phyloP scores from a whole-genome alignment of 2,329 filamentous ascomycete genomes.

The Blumeria graminis region DNA sequence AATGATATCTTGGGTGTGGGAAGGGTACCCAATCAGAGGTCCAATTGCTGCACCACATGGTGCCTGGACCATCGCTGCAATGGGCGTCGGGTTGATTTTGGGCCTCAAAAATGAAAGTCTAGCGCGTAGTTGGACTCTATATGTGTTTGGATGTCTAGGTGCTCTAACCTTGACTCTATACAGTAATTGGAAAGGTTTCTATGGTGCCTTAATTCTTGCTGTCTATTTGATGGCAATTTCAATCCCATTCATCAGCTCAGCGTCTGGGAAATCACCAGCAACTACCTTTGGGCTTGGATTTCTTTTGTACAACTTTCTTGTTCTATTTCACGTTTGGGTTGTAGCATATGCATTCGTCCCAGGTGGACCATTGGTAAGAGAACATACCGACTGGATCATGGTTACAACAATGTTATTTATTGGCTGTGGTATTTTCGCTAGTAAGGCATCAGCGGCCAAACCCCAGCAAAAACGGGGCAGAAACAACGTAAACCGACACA shows the following conservation, averaged over 20 bases:
- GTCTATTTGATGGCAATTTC: slow-evolving; percentile 64
- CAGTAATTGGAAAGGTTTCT: slow-evolving; percentile 72
- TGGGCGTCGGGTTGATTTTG: slow-evolving; percentile 57
- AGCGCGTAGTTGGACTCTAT: slow-evolving; percentile 56
- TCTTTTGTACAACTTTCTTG: slow-evolving; percentile 74
- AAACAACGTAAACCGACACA: slow-evolving; percentile 21
- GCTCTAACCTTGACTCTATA: slow-evolving; percentile 55
- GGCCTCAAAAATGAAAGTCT: slow-evolving; percentile 52
- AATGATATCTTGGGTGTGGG: slow-evolving; percentile 98
- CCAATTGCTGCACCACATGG: slow-evolving; percentile 79
- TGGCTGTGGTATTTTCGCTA: slow-evolving; percentile 62
- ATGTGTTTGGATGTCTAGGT: slow-evolving; percentile 52
- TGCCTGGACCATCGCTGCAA: slow-evolving; percentile 61
- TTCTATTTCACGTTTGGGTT: slow-evolving; percentile 96
- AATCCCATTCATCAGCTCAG: slow-evolving; percentile 50
- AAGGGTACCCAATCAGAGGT: slow-evolving; percentile 75
- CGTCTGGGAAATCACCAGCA: slow-evolving; percentile 52
- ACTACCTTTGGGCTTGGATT: slow-evolving; percentile 73
- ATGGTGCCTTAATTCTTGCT: slow-evolving; percentile 52
- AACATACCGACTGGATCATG: slow-evolving; percentile 95
- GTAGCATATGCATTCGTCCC: slow-evolving; percentile 97
- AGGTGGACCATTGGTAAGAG: slow-evolving; percentile 72
- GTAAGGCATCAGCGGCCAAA: slow-evolving; percentile 21
- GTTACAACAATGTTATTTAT: slow-evolving; percentile 60
- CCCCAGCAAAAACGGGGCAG: slow-evolving; percentile 14